Evolutionary conservation across 1,284 basidiomycete species (phyloP).

Genomic region (Boletus sp.): DNA sequence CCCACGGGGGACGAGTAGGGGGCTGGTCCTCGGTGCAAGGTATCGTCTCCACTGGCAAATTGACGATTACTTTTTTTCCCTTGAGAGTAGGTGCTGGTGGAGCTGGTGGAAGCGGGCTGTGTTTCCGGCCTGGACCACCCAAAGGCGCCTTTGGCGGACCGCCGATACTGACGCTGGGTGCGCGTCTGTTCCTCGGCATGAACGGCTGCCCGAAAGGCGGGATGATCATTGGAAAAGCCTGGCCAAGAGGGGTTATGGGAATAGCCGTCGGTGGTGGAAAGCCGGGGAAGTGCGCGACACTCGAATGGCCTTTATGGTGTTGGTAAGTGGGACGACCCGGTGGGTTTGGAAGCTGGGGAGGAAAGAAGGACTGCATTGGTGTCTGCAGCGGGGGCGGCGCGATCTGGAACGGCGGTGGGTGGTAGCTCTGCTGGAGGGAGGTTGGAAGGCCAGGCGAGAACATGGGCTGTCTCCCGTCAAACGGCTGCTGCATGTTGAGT

Average conservation of each 20-base stretch:
- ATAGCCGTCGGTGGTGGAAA: conserved; percentile 60
- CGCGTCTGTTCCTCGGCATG: conserved; percentile 56
- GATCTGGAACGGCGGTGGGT: conserved; percentile 57
- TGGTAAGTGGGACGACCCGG: conserved; percentile 56
- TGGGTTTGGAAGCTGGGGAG: conserved; percentile 48
- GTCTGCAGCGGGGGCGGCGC: conserved; percentile 57
- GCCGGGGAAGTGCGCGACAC: conserved; percentile 58
- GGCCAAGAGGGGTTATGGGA: conserved; percentile 63
- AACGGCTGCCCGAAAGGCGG: conserved; percentile 53
- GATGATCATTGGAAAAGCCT: conserved; percentile 60
- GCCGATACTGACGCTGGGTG: conserved; percentile 68
- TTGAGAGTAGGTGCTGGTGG: conserved; percentile 45
- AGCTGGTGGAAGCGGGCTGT: conserved; percentile 58
- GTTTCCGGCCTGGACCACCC: conserved; percentile 75
- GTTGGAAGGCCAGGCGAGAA: conserved; percentile 55
- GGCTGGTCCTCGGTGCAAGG: conserved; percentile 46
- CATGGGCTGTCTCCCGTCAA: conserved; percentile 47
- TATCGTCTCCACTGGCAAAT: conserved; percentile 70
- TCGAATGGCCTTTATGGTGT: conserved; percentile 56
- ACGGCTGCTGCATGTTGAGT: conserved; percentile 52
- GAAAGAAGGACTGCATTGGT: conserved; percentile 70
- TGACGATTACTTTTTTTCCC: conserved; percentile 69
- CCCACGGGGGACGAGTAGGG: conserved; percentile 58
- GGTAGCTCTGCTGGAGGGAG: conserved; percentile 59
- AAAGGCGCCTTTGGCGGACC: conserved; percentile 82